Evolutionary conservation across 192 early-diverging fungal species (phyloP), one percentile per base, ranked within the genome.

Genomic region (Podila horticola): DNA sequence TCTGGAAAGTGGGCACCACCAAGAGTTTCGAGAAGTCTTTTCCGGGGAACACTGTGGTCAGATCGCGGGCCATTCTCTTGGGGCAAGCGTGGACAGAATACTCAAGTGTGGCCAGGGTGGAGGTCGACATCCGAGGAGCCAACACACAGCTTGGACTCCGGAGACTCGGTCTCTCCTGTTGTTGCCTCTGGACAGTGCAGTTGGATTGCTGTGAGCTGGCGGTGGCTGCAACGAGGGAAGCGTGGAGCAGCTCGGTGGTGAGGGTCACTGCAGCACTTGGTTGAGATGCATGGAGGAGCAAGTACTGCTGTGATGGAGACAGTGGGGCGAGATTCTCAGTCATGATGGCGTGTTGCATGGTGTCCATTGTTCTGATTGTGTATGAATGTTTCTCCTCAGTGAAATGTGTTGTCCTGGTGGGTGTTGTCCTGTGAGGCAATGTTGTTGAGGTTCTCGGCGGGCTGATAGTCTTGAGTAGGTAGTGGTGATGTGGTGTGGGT

Each of bases 1-100:
- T 87, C 74, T 96, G 94, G 73, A 97, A 94, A 0, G 90, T 91
- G 19, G 96, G 95, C 5, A 98, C 88, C 24, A 98, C 88, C 33
- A 95, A 50, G 17, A 97, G 69, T 17, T 87, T 72, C 7, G 83
- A 82, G 29, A 87, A 73, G 30, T 74, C 75, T 66, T 67, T 66
- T 29, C 88, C 82, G 2, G 95, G 91, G 74, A 97, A 95, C 5
- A 95, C 89, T 11, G 89, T 82, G 6, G 82, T 83, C 51, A 97
- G 83, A 59, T 97, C 96, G 36, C 92, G 74, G 29, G 64, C 75
- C 73, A 93, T 88, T 66, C 89, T 73, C 62, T 72, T 73, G 26
- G 91, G 87, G 3, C 83, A 83, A 17, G 49, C 36, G 60, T 88
- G 85, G 50, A 88, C 66, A 12, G 86, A 82, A 52, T 87, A 90